phyloP scores from a whole-genome alignment of 2,329 filamentous ascomycete species.

The Neofusicoccum umdonicola region DNA sequence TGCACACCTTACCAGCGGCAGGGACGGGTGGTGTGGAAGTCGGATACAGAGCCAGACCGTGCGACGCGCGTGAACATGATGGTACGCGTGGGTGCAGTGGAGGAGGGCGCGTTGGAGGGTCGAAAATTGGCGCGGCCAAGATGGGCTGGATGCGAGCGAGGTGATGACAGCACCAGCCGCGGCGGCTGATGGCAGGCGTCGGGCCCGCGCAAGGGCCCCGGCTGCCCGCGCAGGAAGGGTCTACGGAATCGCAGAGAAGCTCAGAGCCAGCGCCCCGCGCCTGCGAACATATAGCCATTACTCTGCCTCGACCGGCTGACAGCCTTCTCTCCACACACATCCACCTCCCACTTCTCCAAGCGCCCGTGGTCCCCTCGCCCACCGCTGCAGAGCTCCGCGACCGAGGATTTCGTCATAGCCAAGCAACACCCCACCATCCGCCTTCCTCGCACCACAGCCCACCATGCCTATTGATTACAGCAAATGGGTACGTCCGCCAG shows the following conservation, averaged over 20 bases:
- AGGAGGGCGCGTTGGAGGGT: neutral
- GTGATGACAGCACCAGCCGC: slow-evolving; percentile 8
- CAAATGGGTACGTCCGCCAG: slow-evolving; percentile 59
- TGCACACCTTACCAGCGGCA: slow-evolving; percentile 10
- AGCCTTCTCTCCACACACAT: neutral
- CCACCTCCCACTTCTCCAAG: neutral
- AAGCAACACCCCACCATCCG: neutral
- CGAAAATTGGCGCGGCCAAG: slow-evolving; percentile 5
- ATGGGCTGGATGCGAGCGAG: neutral
- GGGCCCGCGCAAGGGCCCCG: slow-evolving; percentile 9
- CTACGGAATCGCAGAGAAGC: slow-evolving; percentile 13
- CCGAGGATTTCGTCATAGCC: neutral
- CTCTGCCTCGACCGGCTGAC: neutral
- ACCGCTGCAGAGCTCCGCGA: neutral
- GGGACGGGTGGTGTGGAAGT: slow-evolving; percentile 1
- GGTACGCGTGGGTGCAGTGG: neutral
- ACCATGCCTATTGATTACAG: slow-evolving; percentile 65
- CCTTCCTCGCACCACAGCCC: neutral
- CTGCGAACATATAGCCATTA: neutral
- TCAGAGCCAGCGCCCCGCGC: neutral
- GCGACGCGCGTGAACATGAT: slow-evolving; percentile 14
- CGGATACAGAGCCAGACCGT: neutral
- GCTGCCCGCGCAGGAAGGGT: neutral
- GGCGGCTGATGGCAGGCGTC: neutral
- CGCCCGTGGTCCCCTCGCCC: neutral